These are phyloP conservation scores for Backusella macrospora DNA, from an alignment of 192 early-diverging fungal species.

Conservation along the genomic window DNA sequence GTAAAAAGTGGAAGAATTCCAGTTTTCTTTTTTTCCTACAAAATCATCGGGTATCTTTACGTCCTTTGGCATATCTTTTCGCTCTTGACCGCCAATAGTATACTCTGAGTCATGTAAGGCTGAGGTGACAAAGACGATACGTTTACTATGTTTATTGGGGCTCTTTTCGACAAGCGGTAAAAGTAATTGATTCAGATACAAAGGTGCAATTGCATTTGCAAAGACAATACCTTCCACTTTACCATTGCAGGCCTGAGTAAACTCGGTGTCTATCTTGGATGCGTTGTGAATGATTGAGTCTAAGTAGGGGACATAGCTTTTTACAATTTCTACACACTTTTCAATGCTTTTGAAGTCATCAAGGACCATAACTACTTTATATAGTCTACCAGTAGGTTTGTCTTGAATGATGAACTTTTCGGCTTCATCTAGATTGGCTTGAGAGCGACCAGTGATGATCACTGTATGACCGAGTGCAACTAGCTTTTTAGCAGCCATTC, in stretches of 20 bases:
- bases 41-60: slow-evolving; percentile 11
- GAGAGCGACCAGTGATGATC: slow-evolving; percentile 26
- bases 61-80: not conserved
- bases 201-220: slow-evolving; percentile 16
- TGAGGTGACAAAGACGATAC: slow-evolving; percentile 18
- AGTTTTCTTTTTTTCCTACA: not conserved
- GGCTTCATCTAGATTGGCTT: not conserved
- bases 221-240: slow-evolving; percentile 23
- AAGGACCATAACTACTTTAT: slow-evolving; percentile 16
- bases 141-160: not conserved
- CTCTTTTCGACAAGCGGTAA: slow-evolving; percentile 16
- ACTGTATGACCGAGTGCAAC: slow-evolving; percentile 38
- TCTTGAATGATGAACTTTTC: not conserved
- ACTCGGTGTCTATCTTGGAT: not conserved
- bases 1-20: slow-evolving; percentile 23
- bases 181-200: slow-evolving; percentile 16
- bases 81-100: too few relatives aligned
- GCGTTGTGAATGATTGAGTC: slow-evolving; percentile 20
- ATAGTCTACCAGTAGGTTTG: not conserved
- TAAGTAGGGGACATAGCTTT: not conserved
- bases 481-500: not conserved
- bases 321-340: slow-evolving; percentile 6
- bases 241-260: not conserved
- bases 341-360: slow-evolving; percentile 12
- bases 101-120: slow-evolving; percentile 18